Evolutionary conservation across 2,329 filamentous ascomycete species (phyloP).

Genomic region (Aspergillus chevalieri): DNA sequence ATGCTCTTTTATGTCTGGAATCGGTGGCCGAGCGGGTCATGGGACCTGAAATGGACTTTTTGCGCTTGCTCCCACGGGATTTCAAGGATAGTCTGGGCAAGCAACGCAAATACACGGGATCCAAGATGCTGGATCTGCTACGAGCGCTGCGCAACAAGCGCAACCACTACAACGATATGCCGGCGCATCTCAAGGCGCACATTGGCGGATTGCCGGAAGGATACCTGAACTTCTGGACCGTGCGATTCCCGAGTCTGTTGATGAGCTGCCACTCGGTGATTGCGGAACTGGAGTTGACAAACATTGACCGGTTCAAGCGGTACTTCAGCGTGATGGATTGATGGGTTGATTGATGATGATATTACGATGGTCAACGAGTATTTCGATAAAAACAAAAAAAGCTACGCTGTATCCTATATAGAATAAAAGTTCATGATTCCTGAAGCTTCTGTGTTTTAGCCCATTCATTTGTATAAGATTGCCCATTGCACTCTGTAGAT

Average conservation of each 20-base stretch:
- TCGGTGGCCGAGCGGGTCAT: conserved; percentile 39
- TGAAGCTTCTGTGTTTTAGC: too few relatives aligned
- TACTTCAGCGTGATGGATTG: conserved; percentile 36
- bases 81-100: conserved; percentile 89
- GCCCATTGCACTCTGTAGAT: too few relatives aligned
- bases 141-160: conserved; percentile 90
- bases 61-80: conserved; percentile 65
- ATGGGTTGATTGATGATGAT: neutral
- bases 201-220: conserved; percentile 73
- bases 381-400: neutral
- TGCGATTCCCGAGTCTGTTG: conserved; percentile 69
- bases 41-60: conserved; percentile 65
- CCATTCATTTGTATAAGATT: too few relatives aligned
- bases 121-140: conserved; percentile 75
- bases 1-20: conserved; percentile 56
- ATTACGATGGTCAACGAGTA: neutral
- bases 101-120: conserved; percentile 89
- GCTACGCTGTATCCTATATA: neutral
- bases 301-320: conserved; percentile 36
- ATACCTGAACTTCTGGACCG: conserved; percentile 78
- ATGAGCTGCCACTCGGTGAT: conserved; percentile 74
- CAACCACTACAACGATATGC: conserved; percentile 97
- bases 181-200: conserved; percentile 64
- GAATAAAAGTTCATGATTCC: too few relatives aligned
- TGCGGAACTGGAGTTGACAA: conserved; percentile 54